These are phyloP conservation scores for Ramaria rubella DNA, from an alignment of 768 basidiomycete species.

Conservation along the genomic window DNA sequence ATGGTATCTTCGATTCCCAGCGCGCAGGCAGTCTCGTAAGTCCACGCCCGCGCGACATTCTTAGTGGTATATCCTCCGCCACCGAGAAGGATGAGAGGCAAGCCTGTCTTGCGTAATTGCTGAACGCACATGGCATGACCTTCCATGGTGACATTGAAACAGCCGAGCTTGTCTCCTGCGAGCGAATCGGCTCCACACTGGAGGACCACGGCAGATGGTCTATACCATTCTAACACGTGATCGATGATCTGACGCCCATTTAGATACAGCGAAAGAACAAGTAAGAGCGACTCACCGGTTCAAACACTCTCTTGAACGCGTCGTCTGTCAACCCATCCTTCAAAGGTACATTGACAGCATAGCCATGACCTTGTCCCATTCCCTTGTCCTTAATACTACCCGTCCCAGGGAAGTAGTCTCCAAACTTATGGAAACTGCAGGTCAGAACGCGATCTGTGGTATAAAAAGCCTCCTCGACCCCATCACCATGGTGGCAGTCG, in stretches of 20 bases:
- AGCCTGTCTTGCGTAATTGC: constrained; percentile 72
- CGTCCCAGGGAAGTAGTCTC: constrained; percentile 90
- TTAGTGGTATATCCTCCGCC: constrained; percentile 97
- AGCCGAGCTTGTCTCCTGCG: constrained; percentile 90
- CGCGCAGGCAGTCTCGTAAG: constrained; percentile 94
- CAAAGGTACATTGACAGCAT: constrained; percentile 88
- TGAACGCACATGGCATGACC: constrained; percentile 91
- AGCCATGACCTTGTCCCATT: constrained; percentile 75
- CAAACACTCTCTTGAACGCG: constrained; percentile 80
- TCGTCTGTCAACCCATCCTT: constrained; percentile 94
- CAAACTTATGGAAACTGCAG: constrained; percentile 94
- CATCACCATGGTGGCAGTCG: constrained; percentile 97
- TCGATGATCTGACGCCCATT: constrained; percentile 57
- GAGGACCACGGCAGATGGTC: constrained; percentile 80
- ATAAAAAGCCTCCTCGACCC: constrained; percentile 98
- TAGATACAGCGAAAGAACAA: neutral
- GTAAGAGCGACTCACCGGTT: constrained; percentile 56
- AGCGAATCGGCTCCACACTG: constrained; percentile 97
- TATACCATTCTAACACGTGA: constrained; percentile 80
- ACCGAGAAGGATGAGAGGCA: constrained; percentile 87
- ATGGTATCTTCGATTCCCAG: constrained; percentile 78
- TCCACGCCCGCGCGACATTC: constrained; percentile 93
- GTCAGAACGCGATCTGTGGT: constrained; percentile 98
- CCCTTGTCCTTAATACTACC: constrained; percentile 84
- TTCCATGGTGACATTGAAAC: constrained; percentile 93